Evolutionary conservation across 2,329 filamentous ascomycete genomes (phyloP).

Genomic region (Pezicula carpinea): DNA sequence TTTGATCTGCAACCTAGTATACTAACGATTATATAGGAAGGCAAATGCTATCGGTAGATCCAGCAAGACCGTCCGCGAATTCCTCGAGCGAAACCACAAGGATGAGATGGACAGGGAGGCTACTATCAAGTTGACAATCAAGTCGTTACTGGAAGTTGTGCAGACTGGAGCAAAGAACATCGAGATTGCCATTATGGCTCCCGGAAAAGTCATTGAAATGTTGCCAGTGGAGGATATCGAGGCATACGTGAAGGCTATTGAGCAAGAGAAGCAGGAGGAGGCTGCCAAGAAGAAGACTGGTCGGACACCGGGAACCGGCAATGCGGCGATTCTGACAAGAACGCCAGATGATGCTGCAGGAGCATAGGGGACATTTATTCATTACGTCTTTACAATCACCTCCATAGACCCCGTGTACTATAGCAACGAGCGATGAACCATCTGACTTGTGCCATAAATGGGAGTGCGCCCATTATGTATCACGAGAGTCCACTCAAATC

Average conservation of each 20-base stretch:
- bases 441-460: background rate
- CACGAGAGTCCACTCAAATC: slow-evolving; percentile 7
- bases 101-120: slow-evolving; percentile 94
- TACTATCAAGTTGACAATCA: slow-evolving; percentile 95
- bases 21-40: slow-evolving; percentile 62
- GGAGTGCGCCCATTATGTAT: background rate
- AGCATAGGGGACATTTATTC: slow-evolving; percentile 13
- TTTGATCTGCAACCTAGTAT: background rate
- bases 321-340: slow-evolving; percentile 68
- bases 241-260: slow-evolving; percentile 96
- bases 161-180: slow-evolving; percentile 99
- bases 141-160: slow-evolving; percentile 95
- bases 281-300: slow-evolving; percentile 94
- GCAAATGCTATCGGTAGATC: slow-evolving; percentile 97
- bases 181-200: slow-evolving; percentile 97
- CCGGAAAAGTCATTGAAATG: slow-evolving; percentile 87
- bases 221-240: slow-evolving; percentile 95
- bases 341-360: slow-evolving; percentile 38
- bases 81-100: slow-evolving; percentile 98
- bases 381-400: slow-evolving; percentile 14
- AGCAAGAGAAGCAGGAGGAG: slow-evolving; percentile 99
- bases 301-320: slow-evolving; percentile 63
- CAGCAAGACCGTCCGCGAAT: slow-evolving; percentile 98
- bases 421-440: slow-evolving; percentile 28
- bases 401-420: slow-evolving; percentile 28